Evolutionary conservation across 2,329 filamentous ascomycete species (phyloP).

Genomic region (Xylariales sp.): DNA sequence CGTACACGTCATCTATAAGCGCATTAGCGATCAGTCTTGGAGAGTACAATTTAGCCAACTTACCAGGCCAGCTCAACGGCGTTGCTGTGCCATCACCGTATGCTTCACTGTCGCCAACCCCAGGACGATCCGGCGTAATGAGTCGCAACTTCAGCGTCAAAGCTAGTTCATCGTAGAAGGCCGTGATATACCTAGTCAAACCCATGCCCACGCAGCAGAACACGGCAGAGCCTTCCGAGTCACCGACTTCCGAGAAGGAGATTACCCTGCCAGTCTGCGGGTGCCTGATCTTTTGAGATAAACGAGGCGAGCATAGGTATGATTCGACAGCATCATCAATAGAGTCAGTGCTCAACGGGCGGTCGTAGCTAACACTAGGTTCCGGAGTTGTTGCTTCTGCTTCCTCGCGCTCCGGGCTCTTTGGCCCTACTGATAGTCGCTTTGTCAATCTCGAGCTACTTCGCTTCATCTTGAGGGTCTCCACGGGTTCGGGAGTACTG

Average conservation of each 20-base stretch:
- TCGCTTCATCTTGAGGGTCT: conserved; percentile 44
- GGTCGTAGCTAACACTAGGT: conserved; percentile 57
- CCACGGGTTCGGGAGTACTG: conserved; percentile 43
- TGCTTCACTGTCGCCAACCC: conserved; percentile 85
- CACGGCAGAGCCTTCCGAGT: conserved; percentile 84
- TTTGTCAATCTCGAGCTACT: conserved; percentile 56
- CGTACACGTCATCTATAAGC: conserved; percentile 69
- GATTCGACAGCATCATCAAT: conserved; percentile 83
- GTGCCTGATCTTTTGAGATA: conserved; percentile 85
- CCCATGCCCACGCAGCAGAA: conserved; percentile 99
- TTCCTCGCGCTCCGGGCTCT: conserved; percentile 27
- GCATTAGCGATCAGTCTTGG: conserved; percentile 21
- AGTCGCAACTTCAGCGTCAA: conserved; percentile 81
- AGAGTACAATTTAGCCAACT: conserved; percentile 25
- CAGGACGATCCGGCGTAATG: conserved; percentile 90
- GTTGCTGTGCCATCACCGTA: conserved; percentile 79
- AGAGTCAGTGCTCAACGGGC: conserved; percentile 76
- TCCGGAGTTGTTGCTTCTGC: conserved; percentile 25
- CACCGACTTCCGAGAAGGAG: conserved; percentile 94
- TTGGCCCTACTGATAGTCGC: conserved; percentile 46
- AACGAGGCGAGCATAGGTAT: conserved; percentile 75
- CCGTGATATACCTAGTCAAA: conserved; percentile 88
- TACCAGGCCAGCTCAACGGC: conserved; percentile 90
- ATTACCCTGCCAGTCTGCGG: conserved; percentile 83
- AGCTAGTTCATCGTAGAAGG: conserved; percentile 95